Evolutionary conservation across 208 protist species (phyloP).

Genomic region (Acanthamoeba castellanii): DNA sequence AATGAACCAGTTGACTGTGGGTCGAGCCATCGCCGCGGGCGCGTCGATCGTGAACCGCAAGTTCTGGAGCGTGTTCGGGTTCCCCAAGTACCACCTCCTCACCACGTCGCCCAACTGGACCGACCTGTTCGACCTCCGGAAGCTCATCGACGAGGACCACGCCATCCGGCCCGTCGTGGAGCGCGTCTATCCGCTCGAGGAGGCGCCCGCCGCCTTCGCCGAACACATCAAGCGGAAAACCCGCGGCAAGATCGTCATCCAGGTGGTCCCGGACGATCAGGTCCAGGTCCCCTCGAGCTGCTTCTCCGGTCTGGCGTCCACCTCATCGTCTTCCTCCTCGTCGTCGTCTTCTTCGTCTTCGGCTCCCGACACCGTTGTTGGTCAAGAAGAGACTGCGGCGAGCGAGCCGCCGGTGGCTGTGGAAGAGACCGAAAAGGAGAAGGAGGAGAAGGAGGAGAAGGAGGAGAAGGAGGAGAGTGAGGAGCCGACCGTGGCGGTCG

Average conservation of each 20-base stretch:
- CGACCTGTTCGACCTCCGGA: conserved; percentile 5
- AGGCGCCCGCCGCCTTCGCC: conserved; percentile 18
- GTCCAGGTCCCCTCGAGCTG: conserved; percentile 3
- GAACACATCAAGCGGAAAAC: not conserved
- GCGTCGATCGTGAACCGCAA: conserved; percentile 20
- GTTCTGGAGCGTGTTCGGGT: conserved; percentile 30
- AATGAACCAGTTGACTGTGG: not conserved
- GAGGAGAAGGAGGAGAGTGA: not conserved
- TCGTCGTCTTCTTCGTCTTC: not conserved
- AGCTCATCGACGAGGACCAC: not conserved
- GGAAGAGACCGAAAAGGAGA: not conserved
- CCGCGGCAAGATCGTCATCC: conserved; percentile 34
- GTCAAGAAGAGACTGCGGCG: not conserved
- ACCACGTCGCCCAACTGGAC: conserved; percentile 35
- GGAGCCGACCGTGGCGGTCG: no score
- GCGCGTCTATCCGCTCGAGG: conserved; percentile 15
- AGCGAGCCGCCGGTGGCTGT: not conserved
- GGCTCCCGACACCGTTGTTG: not conserved
- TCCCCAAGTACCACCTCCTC: conserved; percentile 23
- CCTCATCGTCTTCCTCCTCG: not conserved
- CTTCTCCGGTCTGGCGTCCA: not conserved
- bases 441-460: not conserved
- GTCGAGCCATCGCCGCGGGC: not conserved
- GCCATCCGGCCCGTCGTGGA: not conserved
- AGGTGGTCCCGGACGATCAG: conserved; percentile 8